A percentile compares a stretch with the other conserved stretches of the same genome.
These are phyloP conservation scores for Melampsora americana DNA, from an alignment of 1,284 basidiomycete genomes.

Conservation along the genomic window DNA sequence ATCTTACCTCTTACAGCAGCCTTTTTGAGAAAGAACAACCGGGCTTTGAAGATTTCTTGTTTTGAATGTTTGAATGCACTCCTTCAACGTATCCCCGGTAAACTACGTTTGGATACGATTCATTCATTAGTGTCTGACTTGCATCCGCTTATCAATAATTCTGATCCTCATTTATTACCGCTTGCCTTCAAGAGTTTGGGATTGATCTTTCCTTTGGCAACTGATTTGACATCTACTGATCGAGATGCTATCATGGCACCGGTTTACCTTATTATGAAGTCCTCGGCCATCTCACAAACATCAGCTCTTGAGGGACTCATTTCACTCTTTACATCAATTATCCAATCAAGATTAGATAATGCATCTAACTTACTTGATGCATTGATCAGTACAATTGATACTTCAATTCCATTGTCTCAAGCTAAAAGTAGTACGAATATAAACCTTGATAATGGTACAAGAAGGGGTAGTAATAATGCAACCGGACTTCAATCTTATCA, in stretches of 20 bases:
- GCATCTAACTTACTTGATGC: constrained; percentile 23
- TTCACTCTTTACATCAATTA: constrained; percentile 34
- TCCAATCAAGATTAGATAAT: constrained; percentile 26
- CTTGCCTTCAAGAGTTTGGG: constrained; percentile 70
- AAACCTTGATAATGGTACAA: neutral
- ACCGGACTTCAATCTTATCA: constrained; percentile 55
- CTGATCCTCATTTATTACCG: constrained; percentile 73
- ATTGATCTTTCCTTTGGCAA: constrained; percentile 67
- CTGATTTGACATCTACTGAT: constrained; percentile 65
- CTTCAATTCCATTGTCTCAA: constrained; percentile 25
- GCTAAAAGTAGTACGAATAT: constrained; percentile 11
- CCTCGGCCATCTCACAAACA: constrained; percentile 36
- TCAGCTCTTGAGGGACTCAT: constrained; percentile 38
- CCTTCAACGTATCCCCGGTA: constrained; percentile 67
- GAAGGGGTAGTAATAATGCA: constrained; percentile 18
- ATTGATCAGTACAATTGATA: constrained; percentile 22
- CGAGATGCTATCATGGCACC: constrained; percentile 55
- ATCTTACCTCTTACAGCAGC: constrained; percentile 73
- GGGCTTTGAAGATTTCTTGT: constrained; percentile 72
- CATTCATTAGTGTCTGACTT: constrained; percentile 68
- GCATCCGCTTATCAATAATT: constrained; percentile 66
- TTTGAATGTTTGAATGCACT: constrained; percentile 75
- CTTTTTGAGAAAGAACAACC: constrained; percentile 74
- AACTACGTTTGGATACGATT: constrained; percentile 65
- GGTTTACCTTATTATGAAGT: constrained; percentile 35